Base-by-base conservation (phyloP, 345 rosid genomes). In the Aegle marmelos region DNA sequence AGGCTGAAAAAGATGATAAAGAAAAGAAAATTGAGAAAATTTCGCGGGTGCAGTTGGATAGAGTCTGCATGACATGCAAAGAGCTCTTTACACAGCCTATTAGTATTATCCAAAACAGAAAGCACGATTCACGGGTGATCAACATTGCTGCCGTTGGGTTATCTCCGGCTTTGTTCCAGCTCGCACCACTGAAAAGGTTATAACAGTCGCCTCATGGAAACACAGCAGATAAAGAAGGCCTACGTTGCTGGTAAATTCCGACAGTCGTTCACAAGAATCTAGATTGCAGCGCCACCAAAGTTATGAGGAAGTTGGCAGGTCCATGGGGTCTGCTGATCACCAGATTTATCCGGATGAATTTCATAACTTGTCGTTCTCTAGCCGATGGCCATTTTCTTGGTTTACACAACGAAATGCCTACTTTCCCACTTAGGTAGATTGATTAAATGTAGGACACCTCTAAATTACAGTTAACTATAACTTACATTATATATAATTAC, bases 11-110 rank as follows among this genome's bases (percentile, higher is more conserved):
- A 86, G 75, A 80, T 73, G 85, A 72, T 79, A 67, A 88, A 87
- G 84, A 84, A 84, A 76, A 88, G 75, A 62, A 86, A 66, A 75
- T 33, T 81, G 76, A 85, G 61, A 36, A 88, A 82, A 64, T 83
- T 92, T 71, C 78, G 82, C 31, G 95, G 94, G 22, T 89, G 90
- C 82, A 90, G 97, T 82, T 95, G 98, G 98, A 74, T 89, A 75
- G 89, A 87, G 72, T 77, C 73, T 70, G 73, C 79, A 57, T 81
- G 76, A 85, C 80, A 19, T n/a, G 66, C 76, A 74, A 31, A 8
- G 30, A 71, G 27, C 28, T 5, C 34, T 56, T 17, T 54, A 24
- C 58, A 58, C 14, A 57, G 7, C n/a, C 37, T 45, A 45, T 45
- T 45, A 45, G 16, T 34, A 53, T 59, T 58, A 56, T 59, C 11